A percentile compares a stretch with the other conserved stretches of the same genome.
phyloP scores from a whole-genome alignment of 1,284 basidiomycete species.

The Irpex sp. region DNA sequence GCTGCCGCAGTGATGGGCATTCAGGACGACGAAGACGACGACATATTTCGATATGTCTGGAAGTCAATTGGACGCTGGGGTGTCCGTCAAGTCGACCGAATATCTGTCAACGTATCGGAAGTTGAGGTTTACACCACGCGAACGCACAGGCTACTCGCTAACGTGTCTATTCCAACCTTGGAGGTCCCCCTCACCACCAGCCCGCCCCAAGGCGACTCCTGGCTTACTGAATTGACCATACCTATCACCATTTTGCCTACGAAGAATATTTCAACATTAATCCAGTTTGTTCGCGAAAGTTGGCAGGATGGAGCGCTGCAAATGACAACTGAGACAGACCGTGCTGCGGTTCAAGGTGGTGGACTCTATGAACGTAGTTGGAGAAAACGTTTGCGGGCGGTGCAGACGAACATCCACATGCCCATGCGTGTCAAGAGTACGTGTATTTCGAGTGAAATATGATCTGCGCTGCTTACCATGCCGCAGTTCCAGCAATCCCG shows the following conservation, averaged over 20 bases:
- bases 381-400: slow-evolving; percentile 42
- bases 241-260: slow-evolving; percentile 54
- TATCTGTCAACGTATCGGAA: slow-evolving; percentile 52
- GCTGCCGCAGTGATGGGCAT: slow-evolving; percentile 59
- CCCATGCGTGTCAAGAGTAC: slow-evolving; percentile 48
- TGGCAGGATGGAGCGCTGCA: slow-evolving; percentile 53
- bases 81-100: slow-evolving; percentile 46
- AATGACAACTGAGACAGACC: slow-evolving; percentile 38
- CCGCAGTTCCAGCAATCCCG: slow-evolving; percentile 58
- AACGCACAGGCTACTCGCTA: slow-evolving; percentile 36
- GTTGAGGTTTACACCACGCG: slow-evolving; percentile 44
- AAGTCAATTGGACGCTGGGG: slow-evolving; percentile 67
- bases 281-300: slow-evolving; percentile 50
- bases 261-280: slow-evolving; percentile 42
- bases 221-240: slow-evolving; percentile 55
- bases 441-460: slow-evolving; percentile 21
- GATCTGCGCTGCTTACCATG: slow-evolving; percentile 8
- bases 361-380: slow-evolving; percentile 39
- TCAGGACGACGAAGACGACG: slow-evolving; percentile 32
- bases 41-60: slow-evolving; percentile 45
- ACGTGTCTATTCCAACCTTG: slow-evolving; percentile 42
- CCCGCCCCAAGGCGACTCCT: slow-evolving; percentile 49
- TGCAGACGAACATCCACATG: slow-evolving; percentile 42
- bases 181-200: slow-evolving; percentile 55
- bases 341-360: slow-evolving; percentile 52